Conservation (phyloP, 1,284 basidiomycete genomes). For the Earliella scabrosa region DNA sequence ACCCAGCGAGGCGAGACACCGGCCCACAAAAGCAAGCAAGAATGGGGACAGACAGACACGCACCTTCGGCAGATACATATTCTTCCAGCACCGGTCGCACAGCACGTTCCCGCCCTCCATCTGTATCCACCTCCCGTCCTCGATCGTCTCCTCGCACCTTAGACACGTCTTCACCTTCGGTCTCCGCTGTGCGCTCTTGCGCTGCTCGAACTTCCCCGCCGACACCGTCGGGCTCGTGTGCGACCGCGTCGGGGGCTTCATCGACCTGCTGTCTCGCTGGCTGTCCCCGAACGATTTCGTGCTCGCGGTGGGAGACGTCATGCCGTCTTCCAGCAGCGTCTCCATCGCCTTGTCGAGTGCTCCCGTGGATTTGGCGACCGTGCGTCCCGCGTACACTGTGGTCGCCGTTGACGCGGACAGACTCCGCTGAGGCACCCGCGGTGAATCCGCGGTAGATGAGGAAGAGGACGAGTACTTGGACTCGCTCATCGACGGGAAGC, state of each 20-base stretch:
- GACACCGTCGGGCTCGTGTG: conserved; percentile 53
- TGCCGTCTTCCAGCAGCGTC: conserved; percentile 50
- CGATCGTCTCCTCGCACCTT: conserved; percentile 70
- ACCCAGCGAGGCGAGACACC: neutral
- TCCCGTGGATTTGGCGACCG: conserved; percentile 38
- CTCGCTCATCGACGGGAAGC: conserved; percentile 38
- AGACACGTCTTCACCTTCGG: conserved; percentile 58
- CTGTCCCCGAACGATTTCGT: conserved; percentile 34
- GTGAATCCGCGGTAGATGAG: conserved; percentile 27
- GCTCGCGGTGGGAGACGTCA: conserved; percentile 33
- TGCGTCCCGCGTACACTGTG: conserved; percentile 31
- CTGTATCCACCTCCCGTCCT: conserved; percentile 80
- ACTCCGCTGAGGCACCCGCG: conserved; percentile 30
- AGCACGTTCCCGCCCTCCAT: conserved; percentile 78
- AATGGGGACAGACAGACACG: conserved; percentile 21
- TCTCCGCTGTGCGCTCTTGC: conserved; percentile 24
- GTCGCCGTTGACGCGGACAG: conserved; percentile 34
- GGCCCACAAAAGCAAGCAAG: neutral
- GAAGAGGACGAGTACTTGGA: conserved; percentile 33
- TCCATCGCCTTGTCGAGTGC: conserved; percentile 53
- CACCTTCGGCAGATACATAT: conserved; percentile 91
- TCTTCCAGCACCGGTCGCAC: conserved; percentile 91
- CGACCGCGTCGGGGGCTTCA: conserved; percentile 59
- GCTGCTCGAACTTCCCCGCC: conserved; percentile 35
- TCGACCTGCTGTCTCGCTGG: conserved; percentile 41